Percentiles rank a stretch among this genome's conserved stretches.
Conservation (phyloP, 2,329 filamentous ascomycete genomes). For the Fusarium chuoi region DNA sequence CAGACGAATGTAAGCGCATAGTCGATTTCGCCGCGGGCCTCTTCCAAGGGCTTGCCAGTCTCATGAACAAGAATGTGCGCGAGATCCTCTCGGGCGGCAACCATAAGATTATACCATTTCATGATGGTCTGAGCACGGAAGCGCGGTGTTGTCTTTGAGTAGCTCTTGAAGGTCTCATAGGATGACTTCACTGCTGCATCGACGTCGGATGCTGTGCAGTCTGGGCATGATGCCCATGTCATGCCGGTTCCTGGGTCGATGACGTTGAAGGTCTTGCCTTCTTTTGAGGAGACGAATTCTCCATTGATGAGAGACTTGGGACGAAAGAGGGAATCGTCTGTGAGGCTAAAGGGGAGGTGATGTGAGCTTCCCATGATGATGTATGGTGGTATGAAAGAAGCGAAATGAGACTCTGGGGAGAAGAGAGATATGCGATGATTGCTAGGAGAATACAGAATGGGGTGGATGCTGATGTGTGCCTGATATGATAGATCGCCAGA, state of each 20-base stretch:
- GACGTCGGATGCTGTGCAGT: constrained; percentile 44
- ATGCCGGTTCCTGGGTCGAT: constrained; percentile 4
- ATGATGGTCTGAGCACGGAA: constrained; percentile 47
- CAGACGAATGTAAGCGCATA: constrained; percentile 64
- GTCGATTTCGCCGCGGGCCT: constrained; percentile 65
- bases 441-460: too few species aligned
- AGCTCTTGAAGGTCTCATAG: constrained; percentile 51
- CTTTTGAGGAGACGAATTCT: background rate
- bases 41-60: constrained; percentile 66
- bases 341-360: background rate
- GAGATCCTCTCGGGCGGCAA: constrained; percentile 50
- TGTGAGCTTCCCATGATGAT: background rate
- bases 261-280: background rate
- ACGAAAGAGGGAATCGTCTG: background rate
- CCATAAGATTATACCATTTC: constrained; percentile 52
- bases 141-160: constrained; percentile 51
- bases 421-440: too few species aligned
- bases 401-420: rapidly evolving
- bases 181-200: constrained; percentile 33
- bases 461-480: too few species aligned
- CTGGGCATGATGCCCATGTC: background rate
- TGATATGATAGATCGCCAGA: background rate
- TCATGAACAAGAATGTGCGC: constrained; percentile 56
- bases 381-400: background rate
- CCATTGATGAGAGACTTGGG: background rate